Evolutionary conservation across 1,284 basidiomycete genomes (phyloP), one percentile per base, ranked within the genome.

Genomic region (Cryptococcus floricola): DNA sequence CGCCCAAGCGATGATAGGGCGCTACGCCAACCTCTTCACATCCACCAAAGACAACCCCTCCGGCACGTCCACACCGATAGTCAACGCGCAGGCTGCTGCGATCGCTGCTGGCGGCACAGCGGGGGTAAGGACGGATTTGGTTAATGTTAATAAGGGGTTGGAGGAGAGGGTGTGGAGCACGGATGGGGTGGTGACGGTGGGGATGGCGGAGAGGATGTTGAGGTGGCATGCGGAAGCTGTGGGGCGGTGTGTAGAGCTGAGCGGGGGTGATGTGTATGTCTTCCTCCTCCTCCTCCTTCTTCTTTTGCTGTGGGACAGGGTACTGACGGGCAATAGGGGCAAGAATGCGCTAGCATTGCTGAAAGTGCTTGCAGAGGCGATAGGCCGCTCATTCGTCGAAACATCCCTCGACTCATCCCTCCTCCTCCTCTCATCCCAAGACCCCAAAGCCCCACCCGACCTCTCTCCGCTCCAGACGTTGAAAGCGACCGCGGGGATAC

Each of bases 151-250:
- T 19, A 62, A 64, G 46, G 62, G 62, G 14, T 34, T 68, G 4
- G 89, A 91, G 64, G 88, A 91, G 51, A 83, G 84, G 28, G 68
- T 86, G 1, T 82, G 81, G 50, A 88, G 91, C 54, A 86, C 88
- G 59, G 93, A 97, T 68, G 93, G 93, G 5, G 67, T 84, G 39
- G 77, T 96, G 38, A 85, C 80, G 47, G 77, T 96, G 4, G 84
- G 86, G 39, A 80, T 86, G 25, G 89, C 90, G 1, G 91, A 95
- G 78, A 86, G 83, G 63, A 92, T 97, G 85, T 78, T 97, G 18
- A 90, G 86, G 71, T 96, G 93, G 91, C 94, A 98, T 75, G 93
- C 94, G 1, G 94, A 97, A 73, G 88, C 91, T 2, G 85, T 95
- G 37, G 93, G 94, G 4, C 80, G 94, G 60, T 92, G 91, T 62